phyloP scores from a whole-genome alignment of 305 asterid genomes.

The Withania somnifera region DNA sequence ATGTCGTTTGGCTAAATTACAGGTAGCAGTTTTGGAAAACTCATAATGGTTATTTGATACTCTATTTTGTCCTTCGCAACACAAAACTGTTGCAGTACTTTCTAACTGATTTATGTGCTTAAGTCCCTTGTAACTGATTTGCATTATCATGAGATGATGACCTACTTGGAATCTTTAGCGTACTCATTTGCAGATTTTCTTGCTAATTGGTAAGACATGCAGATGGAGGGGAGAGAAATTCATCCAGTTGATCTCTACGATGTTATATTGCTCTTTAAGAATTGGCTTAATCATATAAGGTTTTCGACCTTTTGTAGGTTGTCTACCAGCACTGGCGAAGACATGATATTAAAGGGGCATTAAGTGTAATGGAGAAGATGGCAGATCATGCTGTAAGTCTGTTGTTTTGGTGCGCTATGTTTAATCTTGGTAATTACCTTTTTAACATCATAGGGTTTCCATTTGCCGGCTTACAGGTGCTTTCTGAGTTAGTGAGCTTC shows the following conservation, averaged over 20 bases:
- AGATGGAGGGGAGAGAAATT: neutral
- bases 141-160: neutral
- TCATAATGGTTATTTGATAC: neutral
- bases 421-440: neutral
- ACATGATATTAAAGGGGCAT: slow-evolving; percentile 78
- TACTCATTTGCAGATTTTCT: neutral
- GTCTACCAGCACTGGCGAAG: slow-evolving; percentile 72
- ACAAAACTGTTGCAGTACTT: neutral
- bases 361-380: slow-evolving; percentile 66
- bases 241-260: neutral
- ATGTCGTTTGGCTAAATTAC: slow-evolving; percentile 73
- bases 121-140: neutral
- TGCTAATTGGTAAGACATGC: neutral
- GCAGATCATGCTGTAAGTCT: slow-evolving; percentile 78
- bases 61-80: neutral
- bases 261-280: neutral
- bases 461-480: slow-evolving; percentile 45
- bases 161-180: neutral
- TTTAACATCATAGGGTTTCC: slow-evolving; percentile 2
- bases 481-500: slow-evolving; percentile 77
- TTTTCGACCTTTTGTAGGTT: slow-evolving; percentile 35
- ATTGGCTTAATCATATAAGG: neutral
- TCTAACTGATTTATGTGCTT: neutral
- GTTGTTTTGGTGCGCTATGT: neutral
- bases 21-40: slow-evolving; percentile 33